phyloP scores from a whole-genome alignment of 2,329 filamentous ascomycete genomes.

The Cercospora berteroae region DNA sequence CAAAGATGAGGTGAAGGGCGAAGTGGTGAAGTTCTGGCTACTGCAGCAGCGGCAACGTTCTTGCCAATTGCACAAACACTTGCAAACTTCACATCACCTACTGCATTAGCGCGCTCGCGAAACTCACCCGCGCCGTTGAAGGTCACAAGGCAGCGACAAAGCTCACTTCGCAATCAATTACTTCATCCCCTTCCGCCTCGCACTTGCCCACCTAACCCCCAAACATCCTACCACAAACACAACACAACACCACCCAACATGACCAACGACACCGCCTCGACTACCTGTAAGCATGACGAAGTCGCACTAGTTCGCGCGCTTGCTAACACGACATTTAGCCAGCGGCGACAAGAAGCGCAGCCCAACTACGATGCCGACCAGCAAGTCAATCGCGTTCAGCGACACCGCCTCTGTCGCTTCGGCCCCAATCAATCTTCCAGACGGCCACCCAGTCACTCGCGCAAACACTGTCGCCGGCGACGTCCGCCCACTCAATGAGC shows the following conservation, averaged over 20 bases:
- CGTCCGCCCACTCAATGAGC: conserved; percentile 1
- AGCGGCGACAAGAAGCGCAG: conserved; percentile 1
- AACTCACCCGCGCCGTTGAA: background rate
- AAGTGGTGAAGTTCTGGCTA: background rate
- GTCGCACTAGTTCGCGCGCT: background rate
- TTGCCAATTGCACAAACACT: background rate
- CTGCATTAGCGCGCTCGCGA: background rate
- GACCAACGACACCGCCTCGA: conserved; percentile 5
- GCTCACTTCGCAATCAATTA: conserved; percentile 2
- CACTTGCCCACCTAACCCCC: conserved; percentile 1
- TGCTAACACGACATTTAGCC: background rate
- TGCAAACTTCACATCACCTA: background rate
- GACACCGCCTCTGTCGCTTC: conserved; percentile 5
- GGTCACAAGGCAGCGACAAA: conserved; percentile 4
- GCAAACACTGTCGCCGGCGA: conserved; percentile 19
- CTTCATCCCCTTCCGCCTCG: background rate
- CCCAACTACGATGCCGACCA: conserved; percentile 9
- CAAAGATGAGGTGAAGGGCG: background rate
- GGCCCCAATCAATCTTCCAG: conserved; percentile 10
- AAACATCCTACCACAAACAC: conserved; percentile 10
- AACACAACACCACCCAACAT: conserved; percentile 12
- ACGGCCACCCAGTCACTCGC: conserved; percentile 17
- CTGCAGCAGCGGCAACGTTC: background rate
- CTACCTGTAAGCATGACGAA: conserved; percentile 5
- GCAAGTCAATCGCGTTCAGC: conserved; percentile 15